These are phyloP conservation scores for Lachancea waltii DNA, from an alignment of 805 yeast genomes.

Conservation along the genomic window DNA sequence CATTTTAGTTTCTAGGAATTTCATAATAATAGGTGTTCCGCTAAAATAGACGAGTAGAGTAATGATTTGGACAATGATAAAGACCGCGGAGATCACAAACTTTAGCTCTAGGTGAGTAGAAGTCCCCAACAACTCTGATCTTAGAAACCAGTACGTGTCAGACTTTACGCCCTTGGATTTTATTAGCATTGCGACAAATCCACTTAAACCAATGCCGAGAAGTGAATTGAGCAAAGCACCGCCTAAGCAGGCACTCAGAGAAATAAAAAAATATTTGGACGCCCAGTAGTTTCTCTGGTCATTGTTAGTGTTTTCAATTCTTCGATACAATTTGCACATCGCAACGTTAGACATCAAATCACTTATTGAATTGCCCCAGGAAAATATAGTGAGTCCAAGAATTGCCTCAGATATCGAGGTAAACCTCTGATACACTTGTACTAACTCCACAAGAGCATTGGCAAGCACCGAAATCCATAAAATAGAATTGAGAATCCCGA, in stretches of 20 bases:
- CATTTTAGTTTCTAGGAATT: conserved; percentile 3
- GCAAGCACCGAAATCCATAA: conserved; percentile 32
- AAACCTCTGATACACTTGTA: conserved; percentile 29
- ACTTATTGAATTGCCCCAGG: conserved; percentile 90
- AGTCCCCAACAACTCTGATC: conserved; percentile 18
- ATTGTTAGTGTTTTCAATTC: conserved; percentile 19
- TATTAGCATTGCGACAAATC: conserved; percentile 40
- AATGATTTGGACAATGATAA: conserved; percentile 20
- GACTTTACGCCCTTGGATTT: conserved; percentile 9
- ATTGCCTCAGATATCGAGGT: conserved; percentile 65
- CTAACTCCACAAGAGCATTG: conserved; percentile 30
- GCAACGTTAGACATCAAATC: conserved; percentile 84
- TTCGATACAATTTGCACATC: conserved; percentile 52
- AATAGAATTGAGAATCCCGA: conserved; percentile 30
- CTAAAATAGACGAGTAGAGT: conserved; percentile 18
- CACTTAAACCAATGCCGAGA: conserved; percentile 77
- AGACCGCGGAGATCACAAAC: conserved; percentile 23
- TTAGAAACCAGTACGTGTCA: conserved; percentile 20
- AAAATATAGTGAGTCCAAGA: conserved; percentile 86
- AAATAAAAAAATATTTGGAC: conserved; percentile 79
- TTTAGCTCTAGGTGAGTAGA: conserved; percentile 15
- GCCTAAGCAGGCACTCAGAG: conserved; percentile 89
- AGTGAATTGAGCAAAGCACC: conserved; percentile 79
- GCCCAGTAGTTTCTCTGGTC: conserved; percentile 19
- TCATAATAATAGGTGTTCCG: conserved; percentile 1